Evolutionary conservation across 2,329 filamentous ascomycete species (phyloP).

Genomic region (Arthroderma sp.): DNA sequence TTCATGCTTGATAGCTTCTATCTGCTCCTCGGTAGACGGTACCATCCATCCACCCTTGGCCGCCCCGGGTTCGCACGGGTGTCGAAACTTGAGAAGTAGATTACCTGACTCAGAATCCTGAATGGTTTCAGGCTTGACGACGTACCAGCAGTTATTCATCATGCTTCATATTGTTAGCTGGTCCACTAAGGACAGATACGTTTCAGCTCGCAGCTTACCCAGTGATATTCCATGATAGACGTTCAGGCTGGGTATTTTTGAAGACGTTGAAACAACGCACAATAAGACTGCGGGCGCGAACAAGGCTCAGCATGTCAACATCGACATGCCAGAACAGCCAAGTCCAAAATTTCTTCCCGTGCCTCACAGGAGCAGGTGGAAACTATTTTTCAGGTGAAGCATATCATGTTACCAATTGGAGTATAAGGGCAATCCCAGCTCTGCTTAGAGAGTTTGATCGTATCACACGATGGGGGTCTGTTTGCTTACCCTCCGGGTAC

Average conservation of each 20-base stretch:
- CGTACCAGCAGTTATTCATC: slow-evolving; percentile 44
- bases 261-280: slow-evolving; percentile 39
- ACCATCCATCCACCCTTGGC: slow-evolving; percentile 41
- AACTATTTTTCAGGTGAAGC: slow-evolving; percentile 17
- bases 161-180: slow-evolving; percentile 21
- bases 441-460: slow-evolving; percentile 2
- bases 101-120: slow-evolving; percentile 20
- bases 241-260: slow-evolving; percentile 39
- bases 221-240: slow-evolving; percentile 37
- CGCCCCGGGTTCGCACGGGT: slow-evolving; percentile 34
- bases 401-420: background rate
- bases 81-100: slow-evolving; percentile 31
- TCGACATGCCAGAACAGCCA: slow-evolving; percentile 43
- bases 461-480: background rate
- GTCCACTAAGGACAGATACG: background rate
- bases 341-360: slow-evolving; percentile 43
- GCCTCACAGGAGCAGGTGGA: slow-evolving; percentile 36
- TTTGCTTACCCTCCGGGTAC: slow-evolving; percentile 26
- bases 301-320: slow-evolving; percentile 31
- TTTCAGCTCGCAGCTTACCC: slow-evolving; percentile 15
- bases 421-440: too few relatives aligned
- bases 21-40: slow-evolving; percentile 32
- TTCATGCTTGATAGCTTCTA: slow-evolving; percentile 33
- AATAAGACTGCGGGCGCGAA: slow-evolving; percentile 30
- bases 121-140: slow-evolving; percentile 29